A percentile compares a stretch with the other conserved stretches of the same genome.
Conservation (phyloP, 352 stramenopile species). For the Phytophthora fragariae region DNA sequence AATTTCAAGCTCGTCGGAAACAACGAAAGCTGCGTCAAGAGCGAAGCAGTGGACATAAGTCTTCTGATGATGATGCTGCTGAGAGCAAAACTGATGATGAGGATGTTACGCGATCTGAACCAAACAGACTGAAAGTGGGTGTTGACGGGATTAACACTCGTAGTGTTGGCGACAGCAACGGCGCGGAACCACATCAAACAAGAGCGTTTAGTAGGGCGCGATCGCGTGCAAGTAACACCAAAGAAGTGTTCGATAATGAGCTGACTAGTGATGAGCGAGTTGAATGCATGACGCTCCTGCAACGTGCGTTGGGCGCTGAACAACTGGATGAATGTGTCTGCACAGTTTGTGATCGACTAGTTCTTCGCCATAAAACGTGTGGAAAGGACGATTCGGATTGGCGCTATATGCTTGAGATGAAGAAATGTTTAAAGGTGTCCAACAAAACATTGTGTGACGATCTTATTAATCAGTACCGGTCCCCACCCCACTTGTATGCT, state of each 20-base stretch:
- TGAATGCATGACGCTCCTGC: neutral
- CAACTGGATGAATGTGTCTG: conserved; percentile 5
- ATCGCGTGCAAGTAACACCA: too few relatives aligned
- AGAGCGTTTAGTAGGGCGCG: too few relatives aligned
- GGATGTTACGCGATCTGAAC: too few relatives aligned
- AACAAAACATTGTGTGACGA: neutral
- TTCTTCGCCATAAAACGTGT: neutral
- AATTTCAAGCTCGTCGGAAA: too few relatives aligned
- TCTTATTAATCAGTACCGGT: neutral
- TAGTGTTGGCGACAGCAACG: too few relatives aligned
- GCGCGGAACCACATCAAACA: too few relatives aligned
- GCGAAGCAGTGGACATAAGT: too few relatives aligned
- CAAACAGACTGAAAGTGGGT: too few relatives aligned
- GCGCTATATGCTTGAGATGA: neutral
- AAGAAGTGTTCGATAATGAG: neutral
- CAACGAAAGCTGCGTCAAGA: too few relatives aligned
- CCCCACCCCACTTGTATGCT: neutral
- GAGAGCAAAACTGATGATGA: too few relatives aligned
- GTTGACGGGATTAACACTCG: too few relatives aligned
- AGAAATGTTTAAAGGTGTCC: neutral
- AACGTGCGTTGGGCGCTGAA: neutral
- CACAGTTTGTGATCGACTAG: conserved; percentile 1
- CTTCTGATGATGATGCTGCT: too few relatives aligned
- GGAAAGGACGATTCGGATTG: neutral
- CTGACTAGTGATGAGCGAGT: neutral